Base-by-base conservation (phyloP, 164 flowering plant species). In the Warburgia ugandensis region DNA sequence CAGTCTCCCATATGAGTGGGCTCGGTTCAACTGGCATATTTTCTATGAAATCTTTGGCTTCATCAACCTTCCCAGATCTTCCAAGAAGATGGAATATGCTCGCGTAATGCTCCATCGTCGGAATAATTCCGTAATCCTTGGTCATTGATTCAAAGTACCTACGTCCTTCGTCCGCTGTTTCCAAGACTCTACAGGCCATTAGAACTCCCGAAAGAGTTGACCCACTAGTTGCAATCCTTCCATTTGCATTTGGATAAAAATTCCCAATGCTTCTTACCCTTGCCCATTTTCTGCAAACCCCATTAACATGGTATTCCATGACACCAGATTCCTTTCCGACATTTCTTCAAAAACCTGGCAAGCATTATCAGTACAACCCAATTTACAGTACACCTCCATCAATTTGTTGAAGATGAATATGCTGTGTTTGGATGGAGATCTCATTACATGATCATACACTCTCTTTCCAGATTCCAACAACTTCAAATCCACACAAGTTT, bases 51-150 rank as follows among this genome's bases (percentile, higher is more conserved):
- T 68, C 69, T 56, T 56, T 28, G 5, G 77, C 77, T 26, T 70
- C 75, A 11, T 29, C 39, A 1, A 73, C 22, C 56, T 59, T 65
- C 16, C 67, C 57, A 3, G 68, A 56, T 25, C 36, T 64, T 20
- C 71, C 79, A 19, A 71, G 65, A 33, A 78, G 69, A 58, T 67
- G 71, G n/a, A 70, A 48, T 16, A 74, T 29, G 45, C 58, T 50
- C 25, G 48, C 64, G 45, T 66, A 70, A 63, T 78, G 76, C 47
- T 73, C 78, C 56, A 62, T 52, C 4, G 52, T 55, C 5, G 78
- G 80, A 50, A 17, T 45, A 28, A 78, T 58, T 3, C 64, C 71
- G 33, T 68, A 75, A 10, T 56, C 66, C 29, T 41, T 48, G 12
- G 30, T 57, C 76, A 75, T 75, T 5, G 73, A 54, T 23, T 70